Evolutionary conservation across 164 flowering plant species (phyloP).

Genomic region (Nymphaea colorata): DNA sequence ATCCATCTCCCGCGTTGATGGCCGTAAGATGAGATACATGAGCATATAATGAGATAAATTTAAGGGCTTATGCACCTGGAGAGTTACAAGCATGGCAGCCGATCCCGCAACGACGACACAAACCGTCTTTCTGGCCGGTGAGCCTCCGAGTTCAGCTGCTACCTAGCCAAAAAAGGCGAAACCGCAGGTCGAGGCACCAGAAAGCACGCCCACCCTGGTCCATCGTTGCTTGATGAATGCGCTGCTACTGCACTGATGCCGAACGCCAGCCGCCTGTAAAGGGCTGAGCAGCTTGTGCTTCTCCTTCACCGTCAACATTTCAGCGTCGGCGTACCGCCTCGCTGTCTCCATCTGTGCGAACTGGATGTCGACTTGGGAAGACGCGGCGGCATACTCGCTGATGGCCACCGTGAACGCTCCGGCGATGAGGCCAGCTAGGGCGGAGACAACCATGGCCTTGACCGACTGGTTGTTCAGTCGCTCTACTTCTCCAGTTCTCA

Average conservation of each 20-base stretch:
- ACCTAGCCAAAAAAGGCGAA: slow-evolving; percentile 8
- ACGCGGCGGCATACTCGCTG: slow-evolving; percentile 13
- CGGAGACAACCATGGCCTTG: slow-evolving; percentile 13
- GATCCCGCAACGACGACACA: slow-evolving; percentile 14
- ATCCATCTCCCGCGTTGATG: too few relatives aligned
- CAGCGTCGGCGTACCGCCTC: background rate
- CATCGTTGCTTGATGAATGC: slow-evolving; percentile 8
- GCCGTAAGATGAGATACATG: too few relatives aligned
- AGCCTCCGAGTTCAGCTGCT: slow-evolving; percentile 7
- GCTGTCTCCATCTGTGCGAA: slow-evolving; percentile 13
- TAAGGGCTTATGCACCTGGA: slow-evolving; percentile 2
- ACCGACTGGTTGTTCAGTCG: slow-evolving; percentile 1
- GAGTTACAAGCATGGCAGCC: slow-evolving; percentile 12
- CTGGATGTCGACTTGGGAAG: slow-evolving; percentile 11
- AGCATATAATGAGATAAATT: too few relatives aligned
- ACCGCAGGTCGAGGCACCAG: slow-evolving; percentile 7
- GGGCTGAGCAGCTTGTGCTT: slow-evolving; percentile 7
- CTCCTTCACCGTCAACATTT: background rate
- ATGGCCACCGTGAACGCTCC: slow-evolving; percentile 16
- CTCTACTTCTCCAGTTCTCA: too few relatives aligned
- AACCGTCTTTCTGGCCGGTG: slow-evolving; percentile 3
- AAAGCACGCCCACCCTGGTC: slow-evolving; percentile 10
- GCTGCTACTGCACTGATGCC: slow-evolving; percentile 7
- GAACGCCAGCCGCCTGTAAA: slow-evolving; percentile 9
- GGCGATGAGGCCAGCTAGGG: slow-evolving; percentile 11